These are phyloP conservation scores for Claviceps digitariae DNA, from an alignment of 2,329 filamentous ascomycete species.

Conservation along the genomic window DNA sequence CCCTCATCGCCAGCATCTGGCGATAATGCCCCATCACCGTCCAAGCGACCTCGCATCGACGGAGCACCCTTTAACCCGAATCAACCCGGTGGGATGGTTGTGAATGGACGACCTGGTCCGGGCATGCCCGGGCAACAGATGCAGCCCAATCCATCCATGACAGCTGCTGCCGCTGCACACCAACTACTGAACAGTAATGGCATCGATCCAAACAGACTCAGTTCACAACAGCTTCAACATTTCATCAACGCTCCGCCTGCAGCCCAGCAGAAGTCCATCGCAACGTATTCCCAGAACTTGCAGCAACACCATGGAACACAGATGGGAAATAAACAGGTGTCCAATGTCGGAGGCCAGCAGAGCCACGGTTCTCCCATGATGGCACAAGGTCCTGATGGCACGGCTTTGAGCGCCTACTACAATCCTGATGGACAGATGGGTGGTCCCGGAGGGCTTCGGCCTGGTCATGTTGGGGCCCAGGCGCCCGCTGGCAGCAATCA, in stretches of 20 bases:
- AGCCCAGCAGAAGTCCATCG: constrained; percentile 70
- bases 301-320: constrained; percentile 69
- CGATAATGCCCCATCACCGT: constrained; percentile 84
- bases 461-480: constrained; percentile 32
- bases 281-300: constrained; percentile 75
- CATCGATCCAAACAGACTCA: constrained; percentile 63
- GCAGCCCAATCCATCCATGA: constrained; percentile 35
- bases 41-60: constrained; percentile 73
- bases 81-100: constrained; percentile 51
- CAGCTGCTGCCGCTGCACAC: constrained; percentile 38
- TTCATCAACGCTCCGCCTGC: constrained; percentile 41
- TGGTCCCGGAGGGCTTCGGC: constrained; percentile 44
- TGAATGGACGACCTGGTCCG: constrained; percentile 56
- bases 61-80: constrained; percentile 59
- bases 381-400: constrained; percentile 53
- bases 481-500: constrained; percentile 51
- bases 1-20: constrained; percentile 70
- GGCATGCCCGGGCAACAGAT: constrained; percentile 61
- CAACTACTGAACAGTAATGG: constrained; percentile 54
- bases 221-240: constrained; percentile 59
- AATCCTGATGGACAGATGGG: constrained; percentile 47
- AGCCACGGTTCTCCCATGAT: constrained; percentile 77
- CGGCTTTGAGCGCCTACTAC: constrained; percentile 44
- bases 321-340: constrained; percentile 71
- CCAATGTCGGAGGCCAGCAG: constrained; percentile 55